Evolutionary conservation across 768 basidiomycete genomes (phyloP).

Genomic region (Mycena sanguinolenta): DNA sequence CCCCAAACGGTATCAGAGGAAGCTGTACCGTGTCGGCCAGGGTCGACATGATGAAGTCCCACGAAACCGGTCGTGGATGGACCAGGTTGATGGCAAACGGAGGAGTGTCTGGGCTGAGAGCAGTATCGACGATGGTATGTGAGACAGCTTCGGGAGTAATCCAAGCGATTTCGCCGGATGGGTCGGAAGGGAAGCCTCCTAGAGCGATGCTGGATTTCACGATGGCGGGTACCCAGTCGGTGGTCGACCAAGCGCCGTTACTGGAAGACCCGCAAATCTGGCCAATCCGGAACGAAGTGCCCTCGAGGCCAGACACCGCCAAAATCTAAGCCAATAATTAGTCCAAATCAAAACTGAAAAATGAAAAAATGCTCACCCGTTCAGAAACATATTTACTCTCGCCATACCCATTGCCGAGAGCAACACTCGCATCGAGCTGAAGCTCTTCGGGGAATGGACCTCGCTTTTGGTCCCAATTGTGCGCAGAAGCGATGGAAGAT

Average conservation of each 20-base stretch:
- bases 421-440: constrained; percentile 43
- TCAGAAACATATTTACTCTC: constrained; percentile 53
- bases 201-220: constrained; percentile 41
- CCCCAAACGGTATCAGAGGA: constrained; percentile 40
- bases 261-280: constrained; percentile 37
- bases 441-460: constrained; percentile 53
- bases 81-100: constrained; percentile 51
- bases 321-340: constrained; percentile 47
- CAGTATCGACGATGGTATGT: constrained; percentile 48
- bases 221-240: constrained; percentile 49
- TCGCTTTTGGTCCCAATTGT: constrained; percentile 40
- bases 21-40: constrained; percentile 40
- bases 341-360: constrained; percentile 26
- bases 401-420: constrained; percentile 47
- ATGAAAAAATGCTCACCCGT: constrained; percentile 41
- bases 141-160: constrained; percentile 52
- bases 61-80: constrained; percentile 52
- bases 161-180: constrained; percentile 48
- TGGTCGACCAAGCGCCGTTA: constrained; percentile 47
- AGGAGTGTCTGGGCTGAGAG: constrained; percentile 34
- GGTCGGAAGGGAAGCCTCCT: constrained; percentile 27
- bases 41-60: constrained; percentile 42
- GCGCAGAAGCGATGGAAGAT: constrained; percentile 49
- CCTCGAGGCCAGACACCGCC: constrained; percentile 46
- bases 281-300: constrained; percentile 46